A percentile compares a stretch with the other conserved stretches of the same genome.
These are phyloP conservation scores for Trypanosoma rangeli DNA, from an alignment of 208 protist species.

Conservation along the genomic window DNA sequence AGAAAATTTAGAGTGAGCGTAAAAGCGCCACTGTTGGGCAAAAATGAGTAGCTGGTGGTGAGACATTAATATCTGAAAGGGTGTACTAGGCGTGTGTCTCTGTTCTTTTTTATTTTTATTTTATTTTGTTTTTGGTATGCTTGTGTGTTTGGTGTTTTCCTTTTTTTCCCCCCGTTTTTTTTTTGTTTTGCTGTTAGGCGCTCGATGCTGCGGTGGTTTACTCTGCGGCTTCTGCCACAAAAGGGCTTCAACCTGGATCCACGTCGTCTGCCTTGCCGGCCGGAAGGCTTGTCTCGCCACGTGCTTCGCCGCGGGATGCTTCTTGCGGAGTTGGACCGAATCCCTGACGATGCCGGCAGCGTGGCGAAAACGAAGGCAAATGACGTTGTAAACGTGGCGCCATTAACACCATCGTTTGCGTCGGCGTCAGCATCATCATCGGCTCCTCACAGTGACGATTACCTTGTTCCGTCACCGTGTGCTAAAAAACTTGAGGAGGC, in stretches of 20 bases:
- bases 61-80: background rate
- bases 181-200: background rate
- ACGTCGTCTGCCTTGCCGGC: conserved; percentile 6
- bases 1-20: background rate
- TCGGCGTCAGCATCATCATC: background rate
- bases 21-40: background rate
- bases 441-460: background rate
- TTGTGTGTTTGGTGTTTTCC: background rate
- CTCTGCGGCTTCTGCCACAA: conserved; percentile 2
- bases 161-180: too few relatives aligned
- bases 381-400: background rate
- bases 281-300: background rate
- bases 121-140: background rate
- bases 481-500: conserved; percentile 14
- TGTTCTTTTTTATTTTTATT: background rate
- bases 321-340: conserved; percentile 21
- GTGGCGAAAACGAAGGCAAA: background rate
- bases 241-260: background rate
- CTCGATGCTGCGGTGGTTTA: conserved; percentile 11
- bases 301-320: conserved; percentile 17
- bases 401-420: background rate
- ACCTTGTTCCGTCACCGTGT: conserved; percentile 33
- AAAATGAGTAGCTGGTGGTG: background rate
- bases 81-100: background rate
- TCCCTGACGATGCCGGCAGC: background rate